These are phyloP conservation scores for Trametes pubescens DNA, from an alignment of 1,284 basidiomycete genomes.

Conservation along the genomic window DNA sequence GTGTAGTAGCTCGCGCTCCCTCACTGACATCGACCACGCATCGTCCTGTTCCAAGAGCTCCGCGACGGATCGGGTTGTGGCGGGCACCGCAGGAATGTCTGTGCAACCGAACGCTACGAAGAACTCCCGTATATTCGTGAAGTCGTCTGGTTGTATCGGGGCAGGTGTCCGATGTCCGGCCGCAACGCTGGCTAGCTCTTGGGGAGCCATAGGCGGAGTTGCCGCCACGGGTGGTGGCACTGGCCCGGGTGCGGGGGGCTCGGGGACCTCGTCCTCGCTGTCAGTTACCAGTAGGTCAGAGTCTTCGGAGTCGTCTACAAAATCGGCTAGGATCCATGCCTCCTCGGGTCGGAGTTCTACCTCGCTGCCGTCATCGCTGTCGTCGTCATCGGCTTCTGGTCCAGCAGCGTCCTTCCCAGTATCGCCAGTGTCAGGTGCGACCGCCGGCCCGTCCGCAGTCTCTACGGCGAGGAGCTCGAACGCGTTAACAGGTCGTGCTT, in stretches of 20 bases:
- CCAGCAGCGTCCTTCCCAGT: not conserved
- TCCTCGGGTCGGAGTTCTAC: not conserved
- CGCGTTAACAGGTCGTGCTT: conserved; percentile 19
- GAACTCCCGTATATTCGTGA: conserved; percentile 37
- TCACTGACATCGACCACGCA: conserved; percentile 40
- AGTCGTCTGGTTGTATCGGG: conserved; percentile 36
- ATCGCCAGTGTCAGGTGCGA: no score
- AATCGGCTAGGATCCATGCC: not conserved
- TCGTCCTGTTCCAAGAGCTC: conserved; percentile 29
- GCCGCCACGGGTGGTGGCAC: no score
- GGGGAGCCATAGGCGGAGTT: no score
- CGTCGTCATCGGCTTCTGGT: not conserved
- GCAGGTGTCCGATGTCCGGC: not conserved
- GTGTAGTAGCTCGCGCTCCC: conserved; percentile 37
- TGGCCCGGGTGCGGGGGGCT: no score
- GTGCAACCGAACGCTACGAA: conserved; percentile 36
- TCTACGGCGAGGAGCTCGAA: conserved; percentile 25
- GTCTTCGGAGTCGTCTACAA: not conserved
- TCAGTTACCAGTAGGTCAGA: no score
- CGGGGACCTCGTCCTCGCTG: no score
- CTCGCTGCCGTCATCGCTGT: not conserved
- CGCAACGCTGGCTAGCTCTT: no score
- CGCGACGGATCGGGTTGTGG: conserved; percentile 19
- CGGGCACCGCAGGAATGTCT: not conserved
- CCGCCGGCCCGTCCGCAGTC: not conserved